These are phyloP conservation scores for Santalum album DNA, from an alignment of 164 flowering plant genomes.

Conservation along the genomic window DNA sequence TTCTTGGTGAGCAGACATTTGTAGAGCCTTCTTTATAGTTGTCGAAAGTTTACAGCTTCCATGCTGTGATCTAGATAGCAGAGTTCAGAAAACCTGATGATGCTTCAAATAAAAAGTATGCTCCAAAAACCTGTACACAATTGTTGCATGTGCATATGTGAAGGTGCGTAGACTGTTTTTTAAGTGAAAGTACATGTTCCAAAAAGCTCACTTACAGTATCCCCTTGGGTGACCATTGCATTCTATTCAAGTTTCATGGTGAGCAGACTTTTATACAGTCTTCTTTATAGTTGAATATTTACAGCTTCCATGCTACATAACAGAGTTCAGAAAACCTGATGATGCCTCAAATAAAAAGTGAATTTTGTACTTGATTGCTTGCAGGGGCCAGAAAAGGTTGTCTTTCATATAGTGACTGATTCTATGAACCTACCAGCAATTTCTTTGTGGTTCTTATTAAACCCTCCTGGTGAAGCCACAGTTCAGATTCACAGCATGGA, in stretches of 20 bases:
- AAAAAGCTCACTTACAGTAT: too few species aligned
- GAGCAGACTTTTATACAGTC: neutral
- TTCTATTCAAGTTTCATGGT: neutral
- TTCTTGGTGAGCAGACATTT: neutral
- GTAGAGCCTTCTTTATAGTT: neutral
- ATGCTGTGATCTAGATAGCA: neutral
- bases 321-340: neutral
- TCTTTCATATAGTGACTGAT: constrained; percentile 88
- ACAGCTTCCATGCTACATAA: neutral
- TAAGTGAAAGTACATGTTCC: too few species aligned
- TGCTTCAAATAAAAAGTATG: neutral
- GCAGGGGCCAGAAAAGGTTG: constrained; percentile 76
- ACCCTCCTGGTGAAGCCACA: constrained; percentile 72
- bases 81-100: neutral
- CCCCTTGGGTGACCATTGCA: neutral
- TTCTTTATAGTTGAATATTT: too few species aligned
- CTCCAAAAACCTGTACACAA: too few species aligned
- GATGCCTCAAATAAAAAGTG: neutral
- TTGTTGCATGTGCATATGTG: too few species aligned
- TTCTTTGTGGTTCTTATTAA: constrained; percentile 79
- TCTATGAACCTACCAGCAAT: constrained; percentile 71
- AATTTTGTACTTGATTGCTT: constrained; percentile 8
- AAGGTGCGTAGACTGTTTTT: too few species aligned
- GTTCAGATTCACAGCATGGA: constrained; percentile 51
- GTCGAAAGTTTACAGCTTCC: too few species aligned